Percentiles rank a stretch among this genome's conserved stretches.
Conservation (phyloP, 2,329 filamentous ascomycete genomes). For the Colletotrichum phormii region DNA sequence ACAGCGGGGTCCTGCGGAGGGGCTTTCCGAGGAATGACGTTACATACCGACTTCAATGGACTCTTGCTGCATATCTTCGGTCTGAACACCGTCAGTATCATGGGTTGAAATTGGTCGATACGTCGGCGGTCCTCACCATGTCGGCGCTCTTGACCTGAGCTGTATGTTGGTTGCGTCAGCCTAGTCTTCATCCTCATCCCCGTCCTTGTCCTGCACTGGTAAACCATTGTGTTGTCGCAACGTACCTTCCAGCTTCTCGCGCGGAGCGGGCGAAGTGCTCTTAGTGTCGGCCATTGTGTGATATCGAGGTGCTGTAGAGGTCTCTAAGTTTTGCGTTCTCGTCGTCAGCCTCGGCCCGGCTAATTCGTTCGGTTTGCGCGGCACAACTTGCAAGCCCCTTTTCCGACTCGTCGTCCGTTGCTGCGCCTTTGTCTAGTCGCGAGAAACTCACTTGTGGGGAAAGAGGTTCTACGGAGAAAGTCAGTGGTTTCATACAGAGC, state of each 20-base stretch:
- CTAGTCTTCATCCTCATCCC: not conserved
- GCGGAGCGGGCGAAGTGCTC: slow-evolving; percentile 59
- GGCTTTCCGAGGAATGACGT: not conserved
- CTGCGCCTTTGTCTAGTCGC: not conserved
- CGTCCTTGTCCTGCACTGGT: slow-evolving; percentile 8
- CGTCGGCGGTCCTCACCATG: slow-evolving; percentile 75
- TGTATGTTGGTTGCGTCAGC: slow-evolving; percentile 52
- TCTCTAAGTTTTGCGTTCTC: not conserved
- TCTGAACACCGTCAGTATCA: slow-evolving; percentile 65
- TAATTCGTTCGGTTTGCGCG: not conserved
- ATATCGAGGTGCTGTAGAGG: not conserved
- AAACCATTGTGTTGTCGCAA: slow-evolving; percentile 3
- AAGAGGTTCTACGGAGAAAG: not conserved
- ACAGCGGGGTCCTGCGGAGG: slow-evolving; percentile 6
- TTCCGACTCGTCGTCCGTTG: slow-evolving; percentile 6
- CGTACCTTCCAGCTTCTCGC: slow-evolving; percentile 83
- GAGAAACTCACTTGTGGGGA: slow-evolving; percentile 17
- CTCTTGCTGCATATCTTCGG: slow-evolving; percentile 96
- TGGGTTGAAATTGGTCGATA: slow-evolving; percentile 30
- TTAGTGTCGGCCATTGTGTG: slow-evolving; percentile 53
- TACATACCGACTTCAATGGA: slow-evolving; percentile 93
- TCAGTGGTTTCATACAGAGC: not conserved
- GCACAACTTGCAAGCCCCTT: slow-evolving; percentile 7
- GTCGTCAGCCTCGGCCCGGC: slow-evolving; percentile 10
- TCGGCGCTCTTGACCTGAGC: slow-evolving; percentile 98